Conservation (phyloP, 805 yeast species). For the Saccharomycodes ludwigii region DNA sequence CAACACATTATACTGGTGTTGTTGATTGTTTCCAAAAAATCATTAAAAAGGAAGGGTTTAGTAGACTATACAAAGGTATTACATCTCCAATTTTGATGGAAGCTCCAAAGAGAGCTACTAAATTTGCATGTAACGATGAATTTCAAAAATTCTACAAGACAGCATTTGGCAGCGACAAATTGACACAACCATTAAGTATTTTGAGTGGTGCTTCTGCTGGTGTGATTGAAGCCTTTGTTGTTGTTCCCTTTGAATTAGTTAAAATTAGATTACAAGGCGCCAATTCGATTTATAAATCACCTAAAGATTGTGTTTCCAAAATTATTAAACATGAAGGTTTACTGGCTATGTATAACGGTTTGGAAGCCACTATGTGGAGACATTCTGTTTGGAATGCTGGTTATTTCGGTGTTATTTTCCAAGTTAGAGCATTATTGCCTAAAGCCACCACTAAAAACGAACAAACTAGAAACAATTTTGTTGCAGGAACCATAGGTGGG, state of each 20-base stretch:
- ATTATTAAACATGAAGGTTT: conserved; percentile 68
- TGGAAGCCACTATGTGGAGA: conserved; percentile 96
- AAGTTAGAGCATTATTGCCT: conserved; percentile 70
- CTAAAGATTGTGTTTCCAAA: conserved; percentile 66
- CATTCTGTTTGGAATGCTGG: conserved; percentile 97
- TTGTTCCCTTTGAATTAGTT: conserved; percentile 93
- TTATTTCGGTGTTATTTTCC: conserved; percentile 90
- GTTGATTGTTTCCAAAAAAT: conserved; percentile 76
- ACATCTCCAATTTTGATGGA: conserved; percentile 96
- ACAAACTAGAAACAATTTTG: conserved; percentile 74
- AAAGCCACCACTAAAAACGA: conserved; percentile 56
- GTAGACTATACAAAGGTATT: conserved; percentile 84
- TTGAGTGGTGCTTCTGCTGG: conserved; percentile 98
- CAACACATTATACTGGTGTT: conserved; percentile 78
- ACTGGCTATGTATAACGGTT: conserved; percentile 80
- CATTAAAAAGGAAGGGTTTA: conserved; percentile 71
- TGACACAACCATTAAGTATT: conserved; percentile 76
- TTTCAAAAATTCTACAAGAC: conserved; percentile 79
- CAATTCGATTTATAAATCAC: conserved; percentile 69
- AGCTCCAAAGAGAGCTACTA: conserved; percentile 98
- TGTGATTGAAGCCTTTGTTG: conserved; percentile 91
- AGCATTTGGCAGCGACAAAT: conserved; percentile 51
- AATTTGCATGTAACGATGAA: conserved; percentile 95
- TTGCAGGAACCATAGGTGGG: conserved; percentile 95
- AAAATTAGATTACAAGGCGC: conserved; percentile 91